Evolutionary conservation across 441 rosid species (phyloP).

Genomic region (Cnidoscolus chayamansa): DNA sequence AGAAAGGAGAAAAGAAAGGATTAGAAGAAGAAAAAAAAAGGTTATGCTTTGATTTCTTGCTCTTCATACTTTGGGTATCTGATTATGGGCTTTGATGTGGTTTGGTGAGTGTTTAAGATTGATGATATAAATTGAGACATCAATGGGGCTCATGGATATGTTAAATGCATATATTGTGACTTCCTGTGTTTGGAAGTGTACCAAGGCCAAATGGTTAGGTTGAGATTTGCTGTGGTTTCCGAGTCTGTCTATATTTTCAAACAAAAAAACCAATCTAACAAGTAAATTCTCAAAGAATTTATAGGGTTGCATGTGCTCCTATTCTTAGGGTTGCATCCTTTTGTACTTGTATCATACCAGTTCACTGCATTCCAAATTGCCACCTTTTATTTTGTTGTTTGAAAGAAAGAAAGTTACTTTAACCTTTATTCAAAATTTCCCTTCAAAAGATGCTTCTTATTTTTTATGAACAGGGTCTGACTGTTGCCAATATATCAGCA

Average conservation of each 20-base stretch:
- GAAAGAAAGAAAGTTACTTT: background rate
- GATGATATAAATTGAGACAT: conserved; percentile 1
- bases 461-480: conserved; percentile 51
- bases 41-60: background rate
- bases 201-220: background rate
- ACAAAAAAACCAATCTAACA: conserved; percentile 1
- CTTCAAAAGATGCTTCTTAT: background rate
- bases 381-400: background rate
- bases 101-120: background rate
- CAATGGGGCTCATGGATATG: background rate
- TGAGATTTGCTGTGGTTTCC: conserved; percentile 2
- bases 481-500: conserved; percentile 60
- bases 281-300: background rate
- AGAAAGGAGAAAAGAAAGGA: background rate
- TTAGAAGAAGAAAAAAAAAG: background rate
- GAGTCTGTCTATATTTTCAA: background rate
- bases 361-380: background rate
- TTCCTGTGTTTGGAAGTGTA: background rate
- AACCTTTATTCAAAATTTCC: background rate
- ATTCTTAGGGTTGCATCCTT: background rate
- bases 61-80: background rate
- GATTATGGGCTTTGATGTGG: background rate
- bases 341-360: background rate
- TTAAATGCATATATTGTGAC: background rate
- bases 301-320: background rate